phyloP scores from a whole-genome alignment of 148 eudicot genomes.

The Nyssa sinensis region DNA sequence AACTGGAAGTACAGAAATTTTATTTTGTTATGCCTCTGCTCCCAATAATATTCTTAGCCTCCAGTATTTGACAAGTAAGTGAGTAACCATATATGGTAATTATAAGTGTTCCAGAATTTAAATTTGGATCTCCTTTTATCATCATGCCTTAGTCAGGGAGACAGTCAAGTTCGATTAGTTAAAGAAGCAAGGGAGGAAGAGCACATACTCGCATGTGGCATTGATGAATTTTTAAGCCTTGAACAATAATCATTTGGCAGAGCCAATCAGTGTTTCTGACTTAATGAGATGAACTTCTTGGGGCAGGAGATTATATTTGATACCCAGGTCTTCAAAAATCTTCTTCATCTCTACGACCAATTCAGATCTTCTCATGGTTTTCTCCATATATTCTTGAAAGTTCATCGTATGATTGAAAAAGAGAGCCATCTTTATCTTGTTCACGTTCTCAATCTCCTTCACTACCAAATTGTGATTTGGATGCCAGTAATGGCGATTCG shows the following conservation, averaged over 20 bases:
- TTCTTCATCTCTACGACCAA: conserved; percentile 27
- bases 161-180: background rate
- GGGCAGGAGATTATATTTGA: conserved; percentile 20
- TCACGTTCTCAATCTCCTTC: conserved; percentile 39
- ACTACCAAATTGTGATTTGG: conserved; percentile 42
- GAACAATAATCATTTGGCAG: background rate
- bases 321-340: conserved; percentile 12
- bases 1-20: no score
- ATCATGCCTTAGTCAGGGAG: no score
- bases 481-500: conserved; percentile 35
- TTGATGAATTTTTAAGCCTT: background rate
- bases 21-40: no score
- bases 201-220: background rate
- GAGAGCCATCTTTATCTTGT: conserved; percentile 45
- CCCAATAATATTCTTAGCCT: no score
- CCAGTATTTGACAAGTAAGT: no score
- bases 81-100: background rate
- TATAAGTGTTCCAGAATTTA: background rate
- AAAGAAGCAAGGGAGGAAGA: background rate
- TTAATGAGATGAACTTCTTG: conserved; percentile 7
- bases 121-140: background rate
- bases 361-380: conserved; percentile 29
- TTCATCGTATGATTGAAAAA: conserved; percentile 45
- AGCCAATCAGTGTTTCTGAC: background rate
- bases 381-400: conserved; percentile 36